Percentiles rank a stretch among this genome's conserved stretches.
These are phyloP conservation scores for Coemansia sp. DNA, from an alignment of 192 early-diverging fungal genomes.

Conservation along the genomic window DNA sequence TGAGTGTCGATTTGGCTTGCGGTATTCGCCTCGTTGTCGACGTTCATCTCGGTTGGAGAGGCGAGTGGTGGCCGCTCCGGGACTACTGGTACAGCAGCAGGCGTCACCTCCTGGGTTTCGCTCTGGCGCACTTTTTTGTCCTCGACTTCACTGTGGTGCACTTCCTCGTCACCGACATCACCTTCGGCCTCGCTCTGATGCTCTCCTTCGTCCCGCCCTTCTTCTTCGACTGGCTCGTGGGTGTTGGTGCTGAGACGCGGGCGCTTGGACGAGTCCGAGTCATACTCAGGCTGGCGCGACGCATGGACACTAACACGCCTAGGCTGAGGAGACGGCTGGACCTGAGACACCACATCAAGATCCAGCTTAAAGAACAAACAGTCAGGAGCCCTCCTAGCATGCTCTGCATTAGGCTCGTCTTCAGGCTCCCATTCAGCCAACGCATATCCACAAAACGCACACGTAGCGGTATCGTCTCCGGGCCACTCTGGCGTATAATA, in stretches of 20 bases:
- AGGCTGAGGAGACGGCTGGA: constrained; percentile 7
- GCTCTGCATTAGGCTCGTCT: constrained; percentile 53
- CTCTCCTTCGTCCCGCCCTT: background rate
- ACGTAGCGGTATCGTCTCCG: constrained; percentile 49
- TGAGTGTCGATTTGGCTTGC: constrained; percentile 12
- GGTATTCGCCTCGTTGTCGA: constrained; percentile 6
- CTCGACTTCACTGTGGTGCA: background rate
- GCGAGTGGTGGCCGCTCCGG: background rate
- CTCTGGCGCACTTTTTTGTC: background rate
- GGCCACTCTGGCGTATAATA: constrained; percentile 52
- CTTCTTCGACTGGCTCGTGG: background rate
- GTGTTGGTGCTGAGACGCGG: constrained; percentile 24
- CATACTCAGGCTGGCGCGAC: constrained; percentile 4
- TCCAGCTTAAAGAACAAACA: constrained; percentile 52
- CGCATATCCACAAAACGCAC: constrained; percentile 51
- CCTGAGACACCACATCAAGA: constrained; percentile 2
- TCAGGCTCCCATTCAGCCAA: constrained; percentile 56
- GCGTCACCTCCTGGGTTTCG: background rate
- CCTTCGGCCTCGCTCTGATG: background rate
- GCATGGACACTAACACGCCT: constrained; percentile 12
- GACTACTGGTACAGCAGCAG: constrained; percentile 4
- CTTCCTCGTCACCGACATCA: background rate
- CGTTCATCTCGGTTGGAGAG: constrained; percentile 23
- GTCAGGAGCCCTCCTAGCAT: constrained; percentile 37
- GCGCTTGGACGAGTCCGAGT: constrained; percentile 28